Conservation (phyloP, 768 basidiomycete species). For the Hirschioporus abietinus region DNA sequence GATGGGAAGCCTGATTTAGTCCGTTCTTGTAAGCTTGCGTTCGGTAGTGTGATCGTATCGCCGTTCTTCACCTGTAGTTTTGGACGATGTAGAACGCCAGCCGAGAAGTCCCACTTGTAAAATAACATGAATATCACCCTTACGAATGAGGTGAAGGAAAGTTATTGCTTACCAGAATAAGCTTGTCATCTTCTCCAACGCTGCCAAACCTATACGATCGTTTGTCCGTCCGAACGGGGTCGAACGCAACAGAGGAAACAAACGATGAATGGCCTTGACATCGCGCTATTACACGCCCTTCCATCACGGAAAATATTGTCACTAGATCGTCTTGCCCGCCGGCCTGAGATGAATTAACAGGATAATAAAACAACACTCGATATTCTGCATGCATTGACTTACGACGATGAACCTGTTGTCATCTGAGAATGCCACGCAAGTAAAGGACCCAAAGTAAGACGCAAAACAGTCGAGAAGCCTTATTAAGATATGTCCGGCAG, state of each 20-base stretch:
- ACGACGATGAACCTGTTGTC: conserved; percentile 92
- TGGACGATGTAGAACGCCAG: conserved; percentile 84
- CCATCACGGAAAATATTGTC: conserved; percentile 92
- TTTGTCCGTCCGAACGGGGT: conserved; percentile 81
- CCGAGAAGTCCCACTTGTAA: conserved; percentile 88
- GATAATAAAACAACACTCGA: conserved; percentile 8
- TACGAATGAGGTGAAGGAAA: conserved; percentile 6
- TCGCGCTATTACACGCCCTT: conserved; percentile 88
- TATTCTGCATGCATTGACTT: conserved; percentile 11
- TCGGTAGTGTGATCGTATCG: neutral
- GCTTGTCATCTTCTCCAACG: conserved; percentile 94
- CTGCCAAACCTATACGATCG: conserved; percentile 93
- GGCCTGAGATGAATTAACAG: conserved; percentile 42
- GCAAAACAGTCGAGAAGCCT: conserved; percentile 93
- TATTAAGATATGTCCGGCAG: conserved; percentile 3
- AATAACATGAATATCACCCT: conserved; percentile 11
- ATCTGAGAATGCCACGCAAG: conserved; percentile 91
- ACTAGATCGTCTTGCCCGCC: conserved; percentile 97
- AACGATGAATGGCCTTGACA: conserved; percentile 98
- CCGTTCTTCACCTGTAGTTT: conserved; percentile 49
- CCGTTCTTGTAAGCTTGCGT: neutral
- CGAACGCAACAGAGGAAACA: conserved; percentile 85
- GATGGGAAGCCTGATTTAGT: conserved; percentile 43
- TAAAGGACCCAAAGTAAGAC: conserved; percentile 91
- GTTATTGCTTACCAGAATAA: conserved; percentile 63